Evolutionary conservation across 805 yeast species (phyloP).

Genomic region (Maudiozyma pseudohumilis): DNA sequence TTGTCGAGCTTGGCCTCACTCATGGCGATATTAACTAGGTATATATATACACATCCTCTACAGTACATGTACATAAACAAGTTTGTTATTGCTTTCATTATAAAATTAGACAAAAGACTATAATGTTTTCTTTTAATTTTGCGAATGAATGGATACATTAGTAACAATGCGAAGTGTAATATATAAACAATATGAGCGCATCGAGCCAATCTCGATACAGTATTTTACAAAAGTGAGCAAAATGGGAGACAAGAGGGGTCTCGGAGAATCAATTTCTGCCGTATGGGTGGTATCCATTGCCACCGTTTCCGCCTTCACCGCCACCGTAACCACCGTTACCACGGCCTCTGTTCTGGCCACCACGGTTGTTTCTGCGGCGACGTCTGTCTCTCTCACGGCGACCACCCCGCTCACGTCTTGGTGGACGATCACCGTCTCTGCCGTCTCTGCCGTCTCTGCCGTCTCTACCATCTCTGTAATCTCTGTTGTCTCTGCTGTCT

Average conservation of each 20-base stretch:
- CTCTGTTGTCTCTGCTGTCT: slow-evolving; percentile 40
- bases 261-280: slow-evolving; percentile 7
- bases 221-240: no score
- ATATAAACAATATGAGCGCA: no score
- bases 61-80: no score
- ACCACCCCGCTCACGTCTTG: no score
- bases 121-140: no score
- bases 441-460: slow-evolving; percentile 41
- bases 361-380: slow-evolving; percentile 30
- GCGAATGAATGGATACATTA: no score
- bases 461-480: slow-evolving; percentile 30
- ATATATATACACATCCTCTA: no score
- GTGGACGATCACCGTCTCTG: slow-evolving; percentile 12
- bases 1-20: slow-evolving; percentile 32
- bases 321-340: slow-evolving; percentile 19
- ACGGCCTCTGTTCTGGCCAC: slow-evolving; percentile 28
- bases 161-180: no score
- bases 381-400: slow-evolving; percentile 30
- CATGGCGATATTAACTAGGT: slow-evolving; percentile 19
- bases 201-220: no score
- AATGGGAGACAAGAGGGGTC: no score
- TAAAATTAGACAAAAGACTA: no score
- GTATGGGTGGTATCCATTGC: slow-evolving; percentile 28
- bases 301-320: slow-evolving; percentile 12
- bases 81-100: no score